Percentiles rank a stretch among this genome's conserved stretches.
phyloP scores from a whole-genome alignment of 306 rosid species.

The Hippophae gyantsensis region DNA sequence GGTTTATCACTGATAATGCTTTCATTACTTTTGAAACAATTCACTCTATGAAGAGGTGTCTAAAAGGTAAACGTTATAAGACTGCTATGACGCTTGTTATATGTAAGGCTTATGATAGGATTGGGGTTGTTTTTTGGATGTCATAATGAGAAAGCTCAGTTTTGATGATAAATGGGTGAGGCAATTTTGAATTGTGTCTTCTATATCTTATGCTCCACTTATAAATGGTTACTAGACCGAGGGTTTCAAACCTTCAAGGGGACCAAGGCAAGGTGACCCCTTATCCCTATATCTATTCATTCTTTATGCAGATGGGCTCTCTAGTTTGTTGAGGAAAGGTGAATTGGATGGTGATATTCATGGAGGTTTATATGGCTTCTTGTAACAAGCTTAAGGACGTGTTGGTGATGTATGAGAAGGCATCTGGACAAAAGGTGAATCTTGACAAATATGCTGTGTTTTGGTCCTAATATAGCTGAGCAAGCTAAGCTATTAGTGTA shows the following conservation, averaged over 20 bases:
- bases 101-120: slow-evolving; percentile 2
- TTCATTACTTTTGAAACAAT: not conserved
- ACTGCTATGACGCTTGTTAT: no score
- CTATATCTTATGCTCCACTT: not conserved
- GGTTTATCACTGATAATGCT: not conserved
- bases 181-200: not conserved
- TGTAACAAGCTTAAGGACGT: no score
- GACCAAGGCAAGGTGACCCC: not conserved
- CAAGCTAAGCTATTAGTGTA: no score
- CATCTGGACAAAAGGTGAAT: no score
- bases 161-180: not conserved
- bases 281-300: not conserved
- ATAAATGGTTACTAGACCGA: not conserved
- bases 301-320: not conserved
- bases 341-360: not conserved
- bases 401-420: no score
- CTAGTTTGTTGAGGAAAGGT: not conserved
- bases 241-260: not conserved
- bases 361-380: no score
- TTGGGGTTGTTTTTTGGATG: not conserved
- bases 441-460: no score
- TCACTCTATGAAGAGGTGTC: not conserved
- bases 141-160: not conserved
- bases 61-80: no score
- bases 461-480: no score